A percentile compares a stretch with the other conserved stretches of the same genome.
These are phyloP conservation scores for Sphagnum tenellum DNA, from an alignment of 225 moss, liverwort and hornwort genomes.

Conservation along the genomic window DNA sequence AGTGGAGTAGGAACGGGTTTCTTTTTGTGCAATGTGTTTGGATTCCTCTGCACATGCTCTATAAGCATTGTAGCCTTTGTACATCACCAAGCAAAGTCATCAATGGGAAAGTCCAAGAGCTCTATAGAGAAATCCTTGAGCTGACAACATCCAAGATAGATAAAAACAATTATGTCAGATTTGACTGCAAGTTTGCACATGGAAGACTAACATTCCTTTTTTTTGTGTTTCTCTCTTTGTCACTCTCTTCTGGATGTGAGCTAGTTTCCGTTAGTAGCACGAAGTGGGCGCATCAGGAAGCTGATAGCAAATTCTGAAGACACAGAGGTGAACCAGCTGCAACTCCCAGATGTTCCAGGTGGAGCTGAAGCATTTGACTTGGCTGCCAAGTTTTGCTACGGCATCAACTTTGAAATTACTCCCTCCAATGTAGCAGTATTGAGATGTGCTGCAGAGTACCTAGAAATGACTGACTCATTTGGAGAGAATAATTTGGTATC, in stretches of 20 bases:
- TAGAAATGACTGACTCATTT: constrained; percentile 93
- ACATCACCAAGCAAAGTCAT: too few relatives aligned
- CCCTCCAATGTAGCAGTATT: constrained; percentile 85
- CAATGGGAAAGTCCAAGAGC: too few relatives aligned
- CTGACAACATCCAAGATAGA: too few relatives aligned
- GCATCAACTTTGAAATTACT: constrained; percentile 96
- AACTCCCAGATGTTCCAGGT: constrained; percentile 87
- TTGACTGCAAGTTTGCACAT: too few relatives aligned
- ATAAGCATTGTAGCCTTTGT: too few relatives aligned
- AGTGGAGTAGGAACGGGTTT: too few relatives aligned
- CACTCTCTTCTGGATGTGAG: constrained; percentile 2
- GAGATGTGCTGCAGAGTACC: constrained; percentile 83
- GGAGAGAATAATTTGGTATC: constrained; percentile 83
- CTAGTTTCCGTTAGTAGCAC: constrained; percentile 94
- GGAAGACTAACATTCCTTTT: too few relatives aligned
- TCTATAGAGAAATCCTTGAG: too few relatives aligned
- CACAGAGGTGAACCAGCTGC: constrained; percentile 64
- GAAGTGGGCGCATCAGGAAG: constrained; percentile 90
- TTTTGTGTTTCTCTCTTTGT: too few relatives aligned
- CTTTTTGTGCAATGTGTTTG: too few relatives aligned
- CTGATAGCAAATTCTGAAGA: constrained; percentile 70
- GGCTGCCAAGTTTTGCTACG: constrained; percentile 95
- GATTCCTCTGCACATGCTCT: too few relatives aligned
- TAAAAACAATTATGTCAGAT: too few relatives aligned
- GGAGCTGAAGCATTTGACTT: constrained; percentile 96